These are phyloP conservation scores for Beauveria rudraprayagi DNA, from an alignment of 2,329 filamentous ascomycete genomes.

Conservation along the genomic window DNA sequence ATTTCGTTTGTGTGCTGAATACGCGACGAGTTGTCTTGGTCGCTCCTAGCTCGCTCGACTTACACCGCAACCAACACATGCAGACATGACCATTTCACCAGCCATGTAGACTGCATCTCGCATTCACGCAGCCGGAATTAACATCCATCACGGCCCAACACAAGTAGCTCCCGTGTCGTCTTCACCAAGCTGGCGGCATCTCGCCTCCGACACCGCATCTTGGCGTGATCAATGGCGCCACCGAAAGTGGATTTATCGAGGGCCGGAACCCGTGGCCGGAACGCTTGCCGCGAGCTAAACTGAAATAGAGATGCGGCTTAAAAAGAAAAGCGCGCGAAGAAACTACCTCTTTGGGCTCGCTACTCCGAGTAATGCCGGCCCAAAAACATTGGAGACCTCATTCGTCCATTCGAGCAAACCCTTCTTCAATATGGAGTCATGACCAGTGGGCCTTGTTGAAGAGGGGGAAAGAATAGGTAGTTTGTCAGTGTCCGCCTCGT, in stretches of 20 bases:
- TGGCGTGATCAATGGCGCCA: slow-evolving; percentile 7
- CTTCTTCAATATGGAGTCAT: not conserved
- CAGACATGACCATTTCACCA: not conserved
- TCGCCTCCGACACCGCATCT: slow-evolving; percentile 5
- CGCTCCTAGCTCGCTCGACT: not conserved
- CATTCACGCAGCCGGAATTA: too few species aligned
- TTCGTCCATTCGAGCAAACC: not conserved
- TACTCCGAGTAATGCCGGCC: slow-evolving; percentile 6
- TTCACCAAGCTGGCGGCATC: too few species aligned
- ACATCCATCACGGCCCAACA: too few species aligned
- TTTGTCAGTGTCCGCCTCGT: not conserved
- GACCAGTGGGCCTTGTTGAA: not conserved
- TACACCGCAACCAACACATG: not conserved
- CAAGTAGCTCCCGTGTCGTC: too few species aligned
- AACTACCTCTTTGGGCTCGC: slow-evolving; percentile 2
- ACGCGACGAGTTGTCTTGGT: not conserved
- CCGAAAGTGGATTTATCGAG: slow-evolving; percentile 1
- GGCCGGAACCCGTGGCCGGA: not conserved
- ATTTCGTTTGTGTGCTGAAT: not conserved
- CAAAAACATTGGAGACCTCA: not conserved
- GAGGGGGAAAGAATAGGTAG: not conserved
- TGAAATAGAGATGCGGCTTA: slow-evolving; percentile 5
- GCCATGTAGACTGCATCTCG: too few species aligned
- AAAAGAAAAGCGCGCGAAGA: not conserved
- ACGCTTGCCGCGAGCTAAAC: slow-evolving; percentile 1